Evolutionary conservation across 805 yeast genomes (phyloP).

Genomic region (Wickerhamomyces bovis): DNA sequence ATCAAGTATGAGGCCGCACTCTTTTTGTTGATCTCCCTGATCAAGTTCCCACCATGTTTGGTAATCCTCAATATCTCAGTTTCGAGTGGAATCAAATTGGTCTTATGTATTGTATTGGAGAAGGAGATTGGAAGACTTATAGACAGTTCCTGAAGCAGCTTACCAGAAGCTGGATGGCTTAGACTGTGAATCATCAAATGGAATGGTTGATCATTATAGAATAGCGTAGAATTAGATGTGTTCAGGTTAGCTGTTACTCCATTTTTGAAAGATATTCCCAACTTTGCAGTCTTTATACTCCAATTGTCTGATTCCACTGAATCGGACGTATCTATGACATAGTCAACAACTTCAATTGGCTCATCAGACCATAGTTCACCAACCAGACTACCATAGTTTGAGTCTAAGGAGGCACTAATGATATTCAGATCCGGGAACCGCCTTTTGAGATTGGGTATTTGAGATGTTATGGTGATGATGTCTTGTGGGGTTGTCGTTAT

Average conservation of each 20-base stretch:
- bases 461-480: background rate
- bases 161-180: background rate
- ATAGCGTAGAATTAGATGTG: background rate
- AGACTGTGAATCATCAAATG: constrained; percentile 1
- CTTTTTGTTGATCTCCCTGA: background rate
- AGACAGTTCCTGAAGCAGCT: background rate
- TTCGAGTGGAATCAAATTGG: constrained; percentile 1
- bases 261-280: background rate
- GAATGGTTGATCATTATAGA: background rate
- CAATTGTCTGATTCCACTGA: background rate
- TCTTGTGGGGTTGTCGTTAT: background rate
- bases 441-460: background rate
- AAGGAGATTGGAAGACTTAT: constrained; percentile 1
- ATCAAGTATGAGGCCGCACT: constrained; percentile 6
- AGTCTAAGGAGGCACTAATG: background rate
- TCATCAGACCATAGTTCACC: constrained; percentile 1
- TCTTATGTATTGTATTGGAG: background rate
- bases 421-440: background rate
- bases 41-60: constrained; percentile 3
- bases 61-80: background rate
- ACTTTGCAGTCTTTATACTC: background rate
- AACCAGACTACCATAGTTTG: background rate
- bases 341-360: background rate
- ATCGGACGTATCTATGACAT: background rate
- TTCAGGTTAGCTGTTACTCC: background rate